These are phyloP conservation scores for Spinellus fusiger DNA, from an alignment of 192 early-diverging fungal species.

Conservation along the genomic window DNA sequence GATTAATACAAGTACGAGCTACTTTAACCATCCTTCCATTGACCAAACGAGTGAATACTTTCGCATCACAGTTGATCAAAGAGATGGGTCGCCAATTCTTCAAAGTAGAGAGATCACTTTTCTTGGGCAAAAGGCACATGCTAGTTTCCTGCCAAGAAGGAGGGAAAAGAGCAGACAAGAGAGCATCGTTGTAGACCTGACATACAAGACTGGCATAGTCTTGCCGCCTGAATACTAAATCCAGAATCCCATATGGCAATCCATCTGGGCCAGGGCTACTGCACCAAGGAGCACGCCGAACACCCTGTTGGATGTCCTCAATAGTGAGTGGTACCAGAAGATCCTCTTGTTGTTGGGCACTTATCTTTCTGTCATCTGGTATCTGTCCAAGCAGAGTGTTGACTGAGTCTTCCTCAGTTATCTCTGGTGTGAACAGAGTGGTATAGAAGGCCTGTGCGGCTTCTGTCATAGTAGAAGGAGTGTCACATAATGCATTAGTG, in stretches of 20 bases:
- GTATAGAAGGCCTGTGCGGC: too few species aligned
- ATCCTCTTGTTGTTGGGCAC: too few species aligned
- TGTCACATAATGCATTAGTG: too few species aligned
- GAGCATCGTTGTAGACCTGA: background rate
- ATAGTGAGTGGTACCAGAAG: background rate
- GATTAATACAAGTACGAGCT: background rate
- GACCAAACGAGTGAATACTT: conserved; percentile 16
- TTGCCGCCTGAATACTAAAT: background rate
- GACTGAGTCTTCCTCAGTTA: too few species aligned
- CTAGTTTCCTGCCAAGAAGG: background rate
- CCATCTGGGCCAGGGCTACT: conserved; percentile 12
- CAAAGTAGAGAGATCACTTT: conserved; percentile 15
- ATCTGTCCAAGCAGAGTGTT: too few species aligned
- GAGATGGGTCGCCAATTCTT: conserved; percentile 19
- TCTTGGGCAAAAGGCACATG: conserved; percentile 14
- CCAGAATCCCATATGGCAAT: too few species aligned
- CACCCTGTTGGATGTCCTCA: background rate
- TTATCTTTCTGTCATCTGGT: too few species aligned
- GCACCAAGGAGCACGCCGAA: background rate
- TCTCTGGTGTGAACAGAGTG: too few species aligned
- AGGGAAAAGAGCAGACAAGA: background rate
- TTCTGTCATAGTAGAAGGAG: too few species aligned
- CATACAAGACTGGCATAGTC: background rate
- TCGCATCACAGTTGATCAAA: conserved; percentile 13
- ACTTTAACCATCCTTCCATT: background rate